These are phyloP conservation scores for Geotrichum klebahnii DNA, from an alignment of 1,139 yeast species.

Conservation along the genomic window DNA sequence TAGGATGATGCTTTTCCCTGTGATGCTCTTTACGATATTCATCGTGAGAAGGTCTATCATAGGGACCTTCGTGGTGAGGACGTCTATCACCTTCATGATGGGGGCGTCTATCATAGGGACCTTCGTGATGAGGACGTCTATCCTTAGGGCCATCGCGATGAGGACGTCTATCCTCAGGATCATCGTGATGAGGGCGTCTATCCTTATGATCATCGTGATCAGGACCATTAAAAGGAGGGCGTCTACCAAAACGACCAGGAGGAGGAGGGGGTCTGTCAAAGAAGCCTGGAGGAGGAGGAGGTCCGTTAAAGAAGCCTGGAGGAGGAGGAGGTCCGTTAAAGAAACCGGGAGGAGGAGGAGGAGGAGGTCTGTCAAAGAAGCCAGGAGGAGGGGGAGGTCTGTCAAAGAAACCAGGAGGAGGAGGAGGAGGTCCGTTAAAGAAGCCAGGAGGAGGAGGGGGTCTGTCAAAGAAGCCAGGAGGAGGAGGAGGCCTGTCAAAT, in stretches of 20 bases:
- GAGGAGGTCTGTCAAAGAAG: too few species aligned
- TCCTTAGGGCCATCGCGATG: neutral
- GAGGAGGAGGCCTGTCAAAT: too few species aligned
- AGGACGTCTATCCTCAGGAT: neutral
- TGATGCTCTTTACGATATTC: neutral
- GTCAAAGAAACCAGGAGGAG: constrained; percentile 1
- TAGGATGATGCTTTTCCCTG: neutral
- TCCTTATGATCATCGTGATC: neutral
- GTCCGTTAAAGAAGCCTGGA: too few species aligned
- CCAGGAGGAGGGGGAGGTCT: neutral
- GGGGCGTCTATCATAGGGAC: neutral
- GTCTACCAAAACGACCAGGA: neutral
- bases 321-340: constrained; percentile 1
- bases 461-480: too few species aligned
- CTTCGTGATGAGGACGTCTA: neutral
- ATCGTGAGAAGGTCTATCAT: neutral
- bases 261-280: too few species aligned
- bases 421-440: neutral
- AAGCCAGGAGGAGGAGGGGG: constrained; percentile 1
- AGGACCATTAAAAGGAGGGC: neutral
- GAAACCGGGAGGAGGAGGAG: neutral
- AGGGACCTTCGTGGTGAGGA: neutral
- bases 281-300: too few species aligned
- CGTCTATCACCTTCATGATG: neutral
- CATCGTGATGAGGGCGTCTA: constrained; percentile 2